These are phyloP conservation scores for Prunus campanulata DNA, from an alignment of 306 rosid genomes.

Conservation along the genomic window DNA sequence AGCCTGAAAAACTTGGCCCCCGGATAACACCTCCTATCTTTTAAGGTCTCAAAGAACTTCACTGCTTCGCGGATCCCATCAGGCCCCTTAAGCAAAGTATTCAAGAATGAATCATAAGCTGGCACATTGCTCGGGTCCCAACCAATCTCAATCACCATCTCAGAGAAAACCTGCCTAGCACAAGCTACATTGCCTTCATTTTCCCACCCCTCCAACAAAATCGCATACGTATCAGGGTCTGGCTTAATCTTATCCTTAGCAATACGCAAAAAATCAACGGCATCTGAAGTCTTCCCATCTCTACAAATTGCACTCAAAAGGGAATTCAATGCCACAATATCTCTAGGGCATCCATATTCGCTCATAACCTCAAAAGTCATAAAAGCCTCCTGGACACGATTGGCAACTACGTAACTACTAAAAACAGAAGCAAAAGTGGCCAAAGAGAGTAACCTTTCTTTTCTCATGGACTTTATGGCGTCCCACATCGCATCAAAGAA, in stretches of 20 bases:
- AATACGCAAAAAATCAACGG: slow-evolving; percentile 41
- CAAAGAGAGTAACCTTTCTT: slow-evolving; percentile 36
- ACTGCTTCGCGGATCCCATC: slow-evolving; percentile 46
- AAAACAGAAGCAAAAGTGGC: slow-evolving; percentile 72
- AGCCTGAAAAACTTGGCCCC: slow-evolving; percentile 56
- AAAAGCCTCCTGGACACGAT: slow-evolving; percentile 40
- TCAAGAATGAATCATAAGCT: slow-evolving; percentile 56
- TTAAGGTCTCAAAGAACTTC: slow-evolving; percentile 40
- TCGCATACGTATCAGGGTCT: slow-evolving; percentile 50
- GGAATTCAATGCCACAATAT: slow-evolving; percentile 53
- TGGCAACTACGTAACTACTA: slow-evolving; percentile 47
- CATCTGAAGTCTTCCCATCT: slow-evolving; percentile 43
- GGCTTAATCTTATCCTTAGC: slow-evolving; percentile 46
- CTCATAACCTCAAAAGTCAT: slow-evolving; percentile 53
- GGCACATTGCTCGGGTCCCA: slow-evolving; percentile 60
- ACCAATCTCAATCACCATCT: slow-evolving; percentile 63
- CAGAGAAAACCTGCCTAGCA: slow-evolving; percentile 51
- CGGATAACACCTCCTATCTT: slow-evolving; percentile 50
- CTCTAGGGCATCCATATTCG: slow-evolving; percentile 42
- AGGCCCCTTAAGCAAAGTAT: slow-evolving; percentile 43
- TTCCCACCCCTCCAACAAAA: slow-evolving; percentile 75
- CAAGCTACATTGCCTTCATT: slow-evolving; percentile 40
- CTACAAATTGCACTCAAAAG: slow-evolving; percentile 65
- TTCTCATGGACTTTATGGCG: slow-evolving; percentile 55
- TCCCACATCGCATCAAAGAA: slow-evolving; percentile 71